These are phyloP conservation scores for Blastobotrys malaysiensis DNA, from an alignment of 1,139 yeast species.

Conservation along the genomic window DNA sequence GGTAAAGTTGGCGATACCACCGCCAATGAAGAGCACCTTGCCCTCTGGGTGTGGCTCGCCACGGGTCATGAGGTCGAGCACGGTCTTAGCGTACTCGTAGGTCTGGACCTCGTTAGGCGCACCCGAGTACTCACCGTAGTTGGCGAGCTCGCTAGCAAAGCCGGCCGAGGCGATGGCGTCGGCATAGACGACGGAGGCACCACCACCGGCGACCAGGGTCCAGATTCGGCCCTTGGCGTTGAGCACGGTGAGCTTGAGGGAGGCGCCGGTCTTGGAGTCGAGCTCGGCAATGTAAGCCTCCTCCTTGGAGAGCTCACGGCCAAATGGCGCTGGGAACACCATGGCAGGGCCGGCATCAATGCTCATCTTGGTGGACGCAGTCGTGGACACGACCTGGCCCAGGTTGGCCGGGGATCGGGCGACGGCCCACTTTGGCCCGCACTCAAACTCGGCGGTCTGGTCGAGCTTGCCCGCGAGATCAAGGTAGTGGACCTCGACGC, in stretches of 20 bases:
- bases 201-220: slow-evolving; percentile 45
- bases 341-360: slow-evolving; percentile 44
- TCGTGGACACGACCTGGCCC: slow-evolving; percentile 31
- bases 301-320: slow-evolving; percentile 41
- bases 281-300: slow-evolving; percentile 45
- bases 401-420: slow-evolving; percentile 42
- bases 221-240: slow-evolving; percentile 43
- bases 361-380: slow-evolving; percentile 26
- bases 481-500: slow-evolving; percentile 42
- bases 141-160: slow-evolving; percentile 40
- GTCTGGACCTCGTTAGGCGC: slow-evolving; percentile 46
- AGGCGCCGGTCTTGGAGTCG: slow-evolving; percentile 46
- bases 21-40: slow-evolving; percentile 42
- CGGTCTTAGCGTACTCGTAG: slow-evolving; percentile 45
- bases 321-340: slow-evolving; percentile 47
- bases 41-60: slow-evolving; percentile 39
- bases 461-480: slow-evolving; percentile 45
- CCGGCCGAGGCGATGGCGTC: slow-evolving; percentile 46
- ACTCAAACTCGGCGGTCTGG: slow-evolving; percentile 46
- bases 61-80: slow-evolving; percentile 43
- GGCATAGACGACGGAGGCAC: slow-evolving; percentile 43
- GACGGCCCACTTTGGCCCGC: slow-evolving; percentile 45
- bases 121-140: slow-evolving; percentile 46
- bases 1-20: slow-evolving; percentile 46
- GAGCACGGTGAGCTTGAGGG: slow-evolving; percentile 41